A percentile compares a stretch with the other conserved stretches of the same genome.
Conservation (phyloP, 2,329 filamentous ascomycete species). For the Cordyceps cicadae region DNA sequence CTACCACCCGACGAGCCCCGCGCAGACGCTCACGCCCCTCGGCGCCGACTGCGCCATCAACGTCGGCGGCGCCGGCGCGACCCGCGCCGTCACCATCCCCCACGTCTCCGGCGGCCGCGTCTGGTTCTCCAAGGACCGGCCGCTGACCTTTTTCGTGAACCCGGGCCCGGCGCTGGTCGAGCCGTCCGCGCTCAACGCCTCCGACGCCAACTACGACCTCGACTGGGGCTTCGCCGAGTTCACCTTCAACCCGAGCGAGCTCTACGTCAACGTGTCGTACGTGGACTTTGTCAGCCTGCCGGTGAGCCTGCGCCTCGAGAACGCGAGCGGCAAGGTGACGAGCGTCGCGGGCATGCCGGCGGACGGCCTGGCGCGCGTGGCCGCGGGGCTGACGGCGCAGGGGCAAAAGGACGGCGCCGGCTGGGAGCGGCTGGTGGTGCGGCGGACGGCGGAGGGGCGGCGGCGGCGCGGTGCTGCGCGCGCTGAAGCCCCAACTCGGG, state of each 20-base stretch:
- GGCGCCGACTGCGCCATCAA: constrained; percentile 52
- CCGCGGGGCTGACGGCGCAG: constrained; percentile 36
- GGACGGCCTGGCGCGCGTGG: constrained; percentile 39
- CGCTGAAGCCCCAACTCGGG: constrained; percentile 47
- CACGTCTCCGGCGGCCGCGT: constrained; percentile 63
- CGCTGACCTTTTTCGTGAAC: constrained; percentile 62
- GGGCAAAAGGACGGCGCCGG: constrained; percentile 36
- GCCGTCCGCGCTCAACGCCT: constrained; percentile 59
- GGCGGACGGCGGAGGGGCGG: constrained; percentile 21
- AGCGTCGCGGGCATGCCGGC: constrained; percentile 41
- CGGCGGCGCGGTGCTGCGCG: constrained; percentile 33
- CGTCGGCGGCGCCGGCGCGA: constrained; percentile 53
- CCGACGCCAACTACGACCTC: constrained; percentile 53
- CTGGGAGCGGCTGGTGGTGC: constrained; percentile 45
- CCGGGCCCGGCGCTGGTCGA: constrained; percentile 65
- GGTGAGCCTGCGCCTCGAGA: constrained; percentile 47
- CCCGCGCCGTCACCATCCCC: constrained; percentile 55
- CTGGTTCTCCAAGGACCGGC: constrained; percentile 57
- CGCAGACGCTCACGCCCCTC: constrained; percentile 41
- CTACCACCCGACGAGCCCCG: constrained; percentile 56
- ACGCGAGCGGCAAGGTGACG: constrained; percentile 34
- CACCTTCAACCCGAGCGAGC: constrained; percentile 51
- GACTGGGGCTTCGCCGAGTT: constrained; percentile 64
- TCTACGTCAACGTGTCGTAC: constrained; percentile 63
- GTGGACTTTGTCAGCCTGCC: constrained; percentile 68